Evolutionary conservation across 495 filamentous ascomycete species (phyloP).

Genomic region (Penicillium flavigenum): DNA sequence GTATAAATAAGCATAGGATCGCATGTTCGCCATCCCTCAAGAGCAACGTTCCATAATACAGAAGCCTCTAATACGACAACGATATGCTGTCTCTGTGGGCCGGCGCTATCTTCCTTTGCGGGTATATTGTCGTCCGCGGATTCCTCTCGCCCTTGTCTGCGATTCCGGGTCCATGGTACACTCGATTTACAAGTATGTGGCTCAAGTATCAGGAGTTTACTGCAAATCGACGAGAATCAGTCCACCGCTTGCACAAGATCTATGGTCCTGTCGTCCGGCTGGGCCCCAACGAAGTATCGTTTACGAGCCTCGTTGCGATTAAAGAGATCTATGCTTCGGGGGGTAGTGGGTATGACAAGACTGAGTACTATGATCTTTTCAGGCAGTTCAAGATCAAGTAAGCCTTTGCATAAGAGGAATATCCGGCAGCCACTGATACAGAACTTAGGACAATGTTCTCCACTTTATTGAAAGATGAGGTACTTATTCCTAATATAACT

Average conservation of each 20-base stretch:
- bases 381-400: constrained; percentile 55
- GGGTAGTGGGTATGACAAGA: constrained; percentile 68
- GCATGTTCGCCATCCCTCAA: neutral
- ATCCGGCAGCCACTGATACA: constrained; percentile 3
- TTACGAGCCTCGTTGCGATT: constrained; percentile 56
- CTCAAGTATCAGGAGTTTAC: constrained; percentile 60
- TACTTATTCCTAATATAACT: constrained; percentile 14
- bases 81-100: constrained; percentile 30
- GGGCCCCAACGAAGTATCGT: constrained; percentile 60
- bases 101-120: constrained; percentile 14
- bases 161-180: constrained; percentile 55
- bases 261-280: constrained; percentile 60
- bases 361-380: constrained; percentile 65
- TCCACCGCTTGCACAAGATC: constrained; percentile 54
- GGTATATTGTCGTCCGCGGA: constrained; percentile 11
- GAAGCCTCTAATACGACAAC: neutral
- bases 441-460: constrained; percentile 58
- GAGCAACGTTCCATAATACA: too few relatives aligned
- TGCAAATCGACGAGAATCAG: constrained; percentile 50
- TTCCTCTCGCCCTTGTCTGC: constrained; percentile 18
- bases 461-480: constrained; percentile 54
- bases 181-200: constrained; percentile 50
- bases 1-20: constrained; percentile 1
- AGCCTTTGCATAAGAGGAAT: constrained; percentile 14
- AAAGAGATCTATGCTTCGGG: constrained; percentile 65